Evolutionary conservation across 805 yeast genomes (phyloP).

Genomic region (Komagataella kurtzmanii): DNA sequence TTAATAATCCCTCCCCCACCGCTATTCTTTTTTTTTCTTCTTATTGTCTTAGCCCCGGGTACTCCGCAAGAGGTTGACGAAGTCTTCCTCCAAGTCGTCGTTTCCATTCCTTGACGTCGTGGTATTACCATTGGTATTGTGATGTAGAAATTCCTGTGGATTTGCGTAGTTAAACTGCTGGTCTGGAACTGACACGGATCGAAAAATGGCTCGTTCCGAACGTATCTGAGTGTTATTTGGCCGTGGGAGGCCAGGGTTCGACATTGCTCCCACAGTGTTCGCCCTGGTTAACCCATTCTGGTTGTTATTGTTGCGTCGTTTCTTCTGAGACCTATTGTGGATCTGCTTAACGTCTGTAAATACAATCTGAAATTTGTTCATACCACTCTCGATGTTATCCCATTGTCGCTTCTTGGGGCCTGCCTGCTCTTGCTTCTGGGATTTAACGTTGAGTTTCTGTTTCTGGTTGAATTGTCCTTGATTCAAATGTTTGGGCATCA

Average conservation of each 20-base stretch:
- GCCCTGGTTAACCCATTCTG: neutral
- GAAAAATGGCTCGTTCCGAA: neutral
- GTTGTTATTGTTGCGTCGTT: neutral
- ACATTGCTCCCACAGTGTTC: neutral
- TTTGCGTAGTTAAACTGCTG: neutral
- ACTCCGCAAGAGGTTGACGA: neutral
- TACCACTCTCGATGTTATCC: slow-evolving; percentile 21
- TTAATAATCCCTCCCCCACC: neutral
- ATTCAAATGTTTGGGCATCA: neutral
- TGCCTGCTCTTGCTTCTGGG: neutral
- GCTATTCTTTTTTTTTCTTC: neutral
- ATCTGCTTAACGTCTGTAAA: slow-evolving; percentile 23
- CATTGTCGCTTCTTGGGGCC: slow-evolving; percentile 4
- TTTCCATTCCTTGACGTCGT: neutral
- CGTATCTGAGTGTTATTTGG: neutral
- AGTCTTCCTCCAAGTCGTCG: neutral
- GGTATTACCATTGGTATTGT: neutral
- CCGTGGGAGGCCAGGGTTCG: neutral
- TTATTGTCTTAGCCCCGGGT: neutral
- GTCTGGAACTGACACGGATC: neutral
- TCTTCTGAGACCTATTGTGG: neutral
- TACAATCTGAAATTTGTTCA: slow-evolving; percentile 32
- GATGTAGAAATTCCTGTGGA: neutral
- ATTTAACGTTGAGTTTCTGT: neutral
- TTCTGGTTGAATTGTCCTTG: neutral